A percentile compares a stretch with the other conserved stretches of the same genome.
Conservation (phyloP, 306 rosid species). For the Astragalus membranaceus region DNA sequence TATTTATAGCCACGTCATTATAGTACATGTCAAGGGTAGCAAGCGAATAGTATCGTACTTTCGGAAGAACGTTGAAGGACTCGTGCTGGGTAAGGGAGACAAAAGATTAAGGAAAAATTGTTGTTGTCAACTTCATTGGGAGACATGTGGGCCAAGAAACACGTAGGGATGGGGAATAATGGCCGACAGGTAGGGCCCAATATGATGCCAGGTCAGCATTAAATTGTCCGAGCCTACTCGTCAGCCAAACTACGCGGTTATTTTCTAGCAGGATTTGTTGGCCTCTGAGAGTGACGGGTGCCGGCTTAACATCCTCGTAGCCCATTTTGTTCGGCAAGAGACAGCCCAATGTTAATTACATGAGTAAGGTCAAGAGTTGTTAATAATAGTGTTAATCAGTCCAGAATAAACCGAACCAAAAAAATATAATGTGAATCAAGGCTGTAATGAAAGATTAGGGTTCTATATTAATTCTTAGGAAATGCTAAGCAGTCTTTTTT, state of each 20-base stretch:
- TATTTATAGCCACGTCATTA: constrained; percentile 43
- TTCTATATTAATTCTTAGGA: not conserved
- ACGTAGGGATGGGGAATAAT: constrained; percentile 17
- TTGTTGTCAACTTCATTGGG: not conserved
- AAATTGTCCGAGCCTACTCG: constrained; percentile 9
- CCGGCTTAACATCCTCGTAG: constrained; percentile 40
- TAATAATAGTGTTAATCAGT: too few species aligned
- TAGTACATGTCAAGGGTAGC: not conserved
- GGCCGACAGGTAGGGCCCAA: constrained; percentile 49
- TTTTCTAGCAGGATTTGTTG: constrained; percentile 29
- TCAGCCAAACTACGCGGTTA: constrained; percentile 46
- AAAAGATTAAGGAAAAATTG: not conserved
- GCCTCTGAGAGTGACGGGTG: constrained; percentile 35
- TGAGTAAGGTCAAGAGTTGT: not conserved
- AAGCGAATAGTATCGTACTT: not conserved
- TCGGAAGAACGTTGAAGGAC: constrained; percentile 32
- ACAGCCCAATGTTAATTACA: not conserved
- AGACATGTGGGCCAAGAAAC: constrained; percentile 53
- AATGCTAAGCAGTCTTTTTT: not conserved
- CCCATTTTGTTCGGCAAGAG: constrained; percentile 20
- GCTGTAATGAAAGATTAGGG: not conserved
- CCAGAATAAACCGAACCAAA: not conserved
- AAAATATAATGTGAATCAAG: too few species aligned
- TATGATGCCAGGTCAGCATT: constrained; percentile 34
- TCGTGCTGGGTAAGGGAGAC: constrained; percentile 9